A percentile compares a stretch with the other conserved stretches of the same genome.
Evolutionary conservation across 1,139 yeast species (phyloP).

Genomic region (Scheffersomyces titani): DNA sequence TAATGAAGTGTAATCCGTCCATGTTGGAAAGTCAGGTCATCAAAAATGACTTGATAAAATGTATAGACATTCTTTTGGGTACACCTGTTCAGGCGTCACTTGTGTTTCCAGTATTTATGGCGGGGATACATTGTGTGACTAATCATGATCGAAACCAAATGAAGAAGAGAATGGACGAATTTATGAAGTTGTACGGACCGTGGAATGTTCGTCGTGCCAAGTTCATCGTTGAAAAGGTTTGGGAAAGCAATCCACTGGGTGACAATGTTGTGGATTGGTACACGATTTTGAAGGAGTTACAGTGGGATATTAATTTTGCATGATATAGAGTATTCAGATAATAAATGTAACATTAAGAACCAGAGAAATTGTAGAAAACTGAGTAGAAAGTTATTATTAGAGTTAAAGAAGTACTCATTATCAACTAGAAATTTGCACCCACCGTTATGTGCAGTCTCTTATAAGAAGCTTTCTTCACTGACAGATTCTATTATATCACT

Average conservation of each 20-base stretch:
- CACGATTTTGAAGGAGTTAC: constrained; percentile 60
- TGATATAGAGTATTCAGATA: constrained; percentile 2
- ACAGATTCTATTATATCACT: background rate
- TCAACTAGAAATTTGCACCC: background rate
- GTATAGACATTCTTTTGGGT: constrained; percentile 63
- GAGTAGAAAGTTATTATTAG: background rate
- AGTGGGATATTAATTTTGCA: constrained; percentile 83
- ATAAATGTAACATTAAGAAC: background rate
- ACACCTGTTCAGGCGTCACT: constrained; percentile 71
- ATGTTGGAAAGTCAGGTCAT: constrained; percentile 65
- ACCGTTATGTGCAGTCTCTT: background rate
- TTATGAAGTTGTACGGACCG: constrained; percentile 63
- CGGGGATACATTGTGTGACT: constrained; percentile 68
- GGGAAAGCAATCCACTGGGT: constrained; percentile 42
- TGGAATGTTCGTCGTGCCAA: constrained; percentile 66
- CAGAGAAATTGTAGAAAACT: too few relatives aligned
- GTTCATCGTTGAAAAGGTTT: constrained; percentile 56
- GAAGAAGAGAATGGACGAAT: constrained; percentile 53
- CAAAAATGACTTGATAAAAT: constrained; percentile 53
- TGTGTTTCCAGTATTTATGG: constrained; percentile 75
- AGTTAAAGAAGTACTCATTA: too few relatives aligned
- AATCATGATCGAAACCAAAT: constrained; percentile 51
- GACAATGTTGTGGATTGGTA: constrained; percentile 61
- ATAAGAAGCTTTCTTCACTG: background rate
- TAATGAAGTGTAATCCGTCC: constrained; percentile 60